These are phyloP conservation scores for Ajuga chamaepitys DNA, from an alignment of 257 asterid species.

Conservation along the genomic window DNA sequence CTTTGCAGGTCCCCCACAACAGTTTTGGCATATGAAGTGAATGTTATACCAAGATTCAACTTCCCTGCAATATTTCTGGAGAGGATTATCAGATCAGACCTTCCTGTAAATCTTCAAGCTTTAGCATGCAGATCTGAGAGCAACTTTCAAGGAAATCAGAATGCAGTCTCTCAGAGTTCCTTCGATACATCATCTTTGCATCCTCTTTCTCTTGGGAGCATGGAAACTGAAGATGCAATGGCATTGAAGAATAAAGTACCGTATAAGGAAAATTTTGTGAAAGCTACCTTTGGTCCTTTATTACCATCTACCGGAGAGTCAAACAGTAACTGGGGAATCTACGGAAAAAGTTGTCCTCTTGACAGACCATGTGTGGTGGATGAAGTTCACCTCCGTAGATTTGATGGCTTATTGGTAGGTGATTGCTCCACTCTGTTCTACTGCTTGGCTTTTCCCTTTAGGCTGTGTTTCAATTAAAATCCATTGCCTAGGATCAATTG, in stretches of 20 bases:
- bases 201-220: conserved; percentile 28
- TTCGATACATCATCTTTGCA: conserved; percentile 17
- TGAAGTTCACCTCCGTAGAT: conserved; percentile 95
- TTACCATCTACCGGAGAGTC: conserved; percentile 57
- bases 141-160: conserved; percentile 52
- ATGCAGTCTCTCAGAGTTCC: conserved; percentile 18
- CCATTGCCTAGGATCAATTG: no score
- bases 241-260: conserved; percentile 30
- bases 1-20: conserved; percentile 48
- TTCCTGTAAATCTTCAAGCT: conserved; percentile 88
- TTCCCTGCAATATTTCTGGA: conserved; percentile 95
- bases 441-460: not conserved
- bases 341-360: conserved; percentile 65
- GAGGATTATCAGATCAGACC: conserved; percentile 88
- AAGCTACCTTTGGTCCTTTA: conserved; percentile 56
- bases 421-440: conserved; percentile 12
- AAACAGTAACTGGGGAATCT: conserved; percentile 69
- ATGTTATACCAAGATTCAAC: conserved; percentile 84
- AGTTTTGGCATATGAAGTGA: conserved; percentile 67
- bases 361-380: conserved; percentile 81
- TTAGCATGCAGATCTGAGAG: conserved; percentile 83
- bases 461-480: no score
- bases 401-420: conserved; percentile 88
- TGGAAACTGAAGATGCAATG: conserved; percentile 22
- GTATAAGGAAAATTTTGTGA: conserved; percentile 34